Base-by-base conservation (phyloP, 352 stramenopile species). In the Aphanomyces astaci region DNA sequence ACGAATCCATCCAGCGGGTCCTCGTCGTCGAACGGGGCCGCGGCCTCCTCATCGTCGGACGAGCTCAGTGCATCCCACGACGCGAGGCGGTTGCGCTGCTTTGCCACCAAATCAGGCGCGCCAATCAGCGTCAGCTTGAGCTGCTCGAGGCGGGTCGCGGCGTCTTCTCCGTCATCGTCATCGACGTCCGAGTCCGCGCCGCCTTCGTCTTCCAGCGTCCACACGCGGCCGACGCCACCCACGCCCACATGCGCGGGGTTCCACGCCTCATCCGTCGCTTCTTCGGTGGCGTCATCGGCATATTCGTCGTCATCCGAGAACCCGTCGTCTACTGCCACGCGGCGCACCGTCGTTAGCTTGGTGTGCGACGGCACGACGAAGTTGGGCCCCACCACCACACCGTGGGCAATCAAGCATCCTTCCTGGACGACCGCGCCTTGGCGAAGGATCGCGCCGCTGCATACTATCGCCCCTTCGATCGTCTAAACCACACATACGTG, bases 161-260 rank as follows among this genome's bases (percentile, higher is more conserved):
- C 46, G 9, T 78, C 73, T 7, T 85, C 69, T 1, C 79, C 72
- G n/a, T 78, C 69, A 22, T 75, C 75, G 0, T 84, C 73, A 4
- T 82, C 74, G 3, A 87, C 81, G 17, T 82, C 78, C 0, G 75
- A 70, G 3, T 89, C 79, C 46, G 85, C 79, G 15, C 74, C 85
- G 32, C 91, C 84, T 53, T 96, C 86, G 19, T 95, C 87, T 28
- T 94, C 86, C 40, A 94, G 70, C 45, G 83, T 92, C 86, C 86
- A 95, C 17, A 93, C 63, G 4, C 86, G 81, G 17, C 86, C 86
- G 9, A 88, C 81, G 24, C 86, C 86, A 22, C 77, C 79, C 0
- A 75, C 72, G 27, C 86, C 86, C 7, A 95, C 86, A n/a, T 93
- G 74, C 39, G 77, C 74, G 24, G 77, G 66, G 65, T 85, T 78